Conservation (phyloP, 1,284 basidiomycete genomes). For the Pascua sp. region DNA sequence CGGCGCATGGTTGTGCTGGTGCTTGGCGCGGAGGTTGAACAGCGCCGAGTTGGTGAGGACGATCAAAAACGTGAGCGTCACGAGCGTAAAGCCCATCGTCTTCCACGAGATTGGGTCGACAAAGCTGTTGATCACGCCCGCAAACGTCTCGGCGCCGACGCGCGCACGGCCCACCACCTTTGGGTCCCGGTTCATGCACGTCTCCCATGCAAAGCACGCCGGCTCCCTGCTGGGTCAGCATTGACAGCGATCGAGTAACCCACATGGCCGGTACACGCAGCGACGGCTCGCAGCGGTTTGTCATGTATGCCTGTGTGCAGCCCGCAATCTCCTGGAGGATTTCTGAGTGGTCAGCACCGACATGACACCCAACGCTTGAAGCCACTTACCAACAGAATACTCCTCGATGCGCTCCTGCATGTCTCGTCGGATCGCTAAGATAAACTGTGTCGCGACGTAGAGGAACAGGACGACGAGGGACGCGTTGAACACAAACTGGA, state of each 20-base stretch:
- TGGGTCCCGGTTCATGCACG: slow-evolving; percentile 94
- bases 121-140: slow-evolving; percentile 92
- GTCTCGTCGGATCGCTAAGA: slow-evolving; percentile 84
- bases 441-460: slow-evolving; percentile 78
- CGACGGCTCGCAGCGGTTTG: slow-evolving; percentile 70
- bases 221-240: slow-evolving; percentile 50
- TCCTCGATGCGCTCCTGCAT: slow-evolving; percentile 83
- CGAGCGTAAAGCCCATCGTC: slow-evolving; percentile 80
- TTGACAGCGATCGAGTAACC: slow-evolving; percentile 9
- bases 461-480: slow-evolving; percentile 78
- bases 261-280: slow-evolving; percentile 73
- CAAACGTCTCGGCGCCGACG: slow-evolving; percentile 90
- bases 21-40: slow-evolving; percentile 49
- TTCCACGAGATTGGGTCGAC: slow-evolving; percentile 97
- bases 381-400: slow-evolving; percentile 72
- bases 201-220: slow-evolving; percentile 82
- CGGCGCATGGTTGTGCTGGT: slow-evolving; percentile 31
- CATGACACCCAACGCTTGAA: no score
- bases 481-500: slow-evolving; percentile 93
- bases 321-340: slow-evolving; percentile 83
- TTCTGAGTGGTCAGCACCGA: slow-evolving; percentile 53
- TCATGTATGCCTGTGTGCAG: slow-evolving; percentile 72
- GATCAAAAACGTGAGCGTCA: slow-evolving; percentile 73
- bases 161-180: slow-evolving; percentile 80
- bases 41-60: slow-evolving; percentile 77